Conservation (phyloP, 768 basidiomycete genomes). For the Serendipita sp. region DNA sequence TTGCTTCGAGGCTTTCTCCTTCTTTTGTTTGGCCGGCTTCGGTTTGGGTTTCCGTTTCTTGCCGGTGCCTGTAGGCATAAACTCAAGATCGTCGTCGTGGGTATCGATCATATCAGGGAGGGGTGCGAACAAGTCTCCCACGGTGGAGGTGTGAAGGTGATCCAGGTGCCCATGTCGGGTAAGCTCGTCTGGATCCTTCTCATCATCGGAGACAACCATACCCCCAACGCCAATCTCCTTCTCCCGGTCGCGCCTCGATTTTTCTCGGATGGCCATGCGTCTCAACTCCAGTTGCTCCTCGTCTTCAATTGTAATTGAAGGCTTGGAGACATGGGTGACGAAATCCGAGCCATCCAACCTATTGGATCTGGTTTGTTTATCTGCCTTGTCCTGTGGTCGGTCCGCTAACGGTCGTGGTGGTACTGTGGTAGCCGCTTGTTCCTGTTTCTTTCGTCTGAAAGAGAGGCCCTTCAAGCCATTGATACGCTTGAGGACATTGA, state of each 20-base stretch:
- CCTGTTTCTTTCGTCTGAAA: slow-evolving; percentile 22
- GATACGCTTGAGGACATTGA: slow-evolving; percentile 15
- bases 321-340: slow-evolving; percentile 15
- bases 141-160: not conserved
- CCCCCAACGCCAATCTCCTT: not conserved
- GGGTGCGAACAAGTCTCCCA: not conserved
- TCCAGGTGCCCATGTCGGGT: not conserved
- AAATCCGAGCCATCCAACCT: slow-evolving; percentile 14
- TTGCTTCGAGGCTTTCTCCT: slow-evolving; percentile 25
- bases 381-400: not conserved
- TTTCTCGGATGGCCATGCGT: not conserved
- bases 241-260: not conserved
- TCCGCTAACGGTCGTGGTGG: not conserved
- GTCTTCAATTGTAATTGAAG: slow-evolving; percentile 21
- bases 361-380: slow-evolving; percentile 9
- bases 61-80: slow-evolving; percentile 8
- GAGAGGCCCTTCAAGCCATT: slow-evolving; percentile 29
- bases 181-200: not conserved
- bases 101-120: not conserved
- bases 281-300: slow-evolving; percentile 16
- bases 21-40: slow-evolving; percentile 13
- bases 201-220: not conserved
- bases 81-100: slow-evolving; percentile 17
- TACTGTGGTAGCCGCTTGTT: not conserved
- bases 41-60: slow-evolving; percentile 7